Percentiles rank a stretch among this genome's conserved stretches.
These are phyloP conservation scores for Plasmopara viticola DNA, from an alignment of 352 stramenopile genomes.

Conservation along the genomic window DNA sequence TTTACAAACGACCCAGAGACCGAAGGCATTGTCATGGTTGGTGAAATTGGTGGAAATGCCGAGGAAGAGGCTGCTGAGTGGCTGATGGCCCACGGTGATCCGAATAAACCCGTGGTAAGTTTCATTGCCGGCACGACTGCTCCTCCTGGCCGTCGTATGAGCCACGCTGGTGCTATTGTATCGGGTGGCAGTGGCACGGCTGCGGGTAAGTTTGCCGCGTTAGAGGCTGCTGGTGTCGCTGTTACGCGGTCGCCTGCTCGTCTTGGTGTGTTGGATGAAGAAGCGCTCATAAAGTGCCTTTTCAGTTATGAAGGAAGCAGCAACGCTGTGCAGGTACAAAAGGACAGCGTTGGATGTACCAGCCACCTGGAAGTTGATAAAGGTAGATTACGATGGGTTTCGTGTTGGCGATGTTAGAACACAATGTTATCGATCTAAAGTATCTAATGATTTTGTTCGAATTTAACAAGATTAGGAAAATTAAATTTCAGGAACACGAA, in stretches of 20 bases:
- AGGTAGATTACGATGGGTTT: constrained; percentile 5
- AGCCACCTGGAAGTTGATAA: constrained; percentile 29
- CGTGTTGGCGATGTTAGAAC: no score
- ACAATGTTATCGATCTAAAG: no score
- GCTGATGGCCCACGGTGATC: constrained; percentile 95
- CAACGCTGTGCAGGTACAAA: constrained; percentile 4
- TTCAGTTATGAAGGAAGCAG: constrained; percentile 11
- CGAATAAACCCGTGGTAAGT: constrained; percentile 98
- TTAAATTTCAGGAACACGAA: no score
- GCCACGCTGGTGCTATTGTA: constrained; percentile 99
- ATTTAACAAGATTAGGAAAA: no score
- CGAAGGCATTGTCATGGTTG: constrained; percentile 99
- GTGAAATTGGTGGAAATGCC: constrained; percentile 97
- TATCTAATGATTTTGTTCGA: no score
- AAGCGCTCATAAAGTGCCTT: constrained; percentile 39
- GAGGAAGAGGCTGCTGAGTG: constrained; percentile 99
- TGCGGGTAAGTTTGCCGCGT: constrained; percentile 95
- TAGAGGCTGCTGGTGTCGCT: constrained; percentile 93
- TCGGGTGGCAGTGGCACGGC: constrained; percentile 97
- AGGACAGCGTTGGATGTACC: constrained; percentile 4
- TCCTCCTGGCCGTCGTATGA: constrained; percentile 97
- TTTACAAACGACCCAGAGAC: constrained; percentile 99
- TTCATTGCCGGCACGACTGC: constrained; percentile 99
- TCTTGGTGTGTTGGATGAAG: constrained; percentile 93
- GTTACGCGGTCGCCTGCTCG: constrained; percentile 95